These are phyloP conservation scores for Candida freyschussii DNA, from an alignment of 1,139 yeast genomes.

Conservation along the genomic window DNA sequence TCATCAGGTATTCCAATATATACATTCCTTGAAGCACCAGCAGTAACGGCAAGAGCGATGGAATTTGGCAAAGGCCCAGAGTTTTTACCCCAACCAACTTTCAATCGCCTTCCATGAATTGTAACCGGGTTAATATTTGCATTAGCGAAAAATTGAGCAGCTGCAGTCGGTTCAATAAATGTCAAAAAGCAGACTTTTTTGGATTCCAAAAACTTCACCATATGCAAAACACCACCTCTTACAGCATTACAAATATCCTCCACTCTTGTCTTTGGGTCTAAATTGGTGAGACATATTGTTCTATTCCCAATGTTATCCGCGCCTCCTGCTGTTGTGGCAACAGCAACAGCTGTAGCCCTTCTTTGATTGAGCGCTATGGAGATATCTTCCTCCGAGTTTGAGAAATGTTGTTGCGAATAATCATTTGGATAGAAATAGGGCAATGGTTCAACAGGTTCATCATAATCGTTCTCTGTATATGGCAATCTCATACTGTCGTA, in stretches of 20 bases:
- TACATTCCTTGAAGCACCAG: conserved; percentile 79
- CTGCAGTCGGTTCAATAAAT: conserved; percentile 74
- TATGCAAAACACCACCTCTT: conserved; percentile 74
- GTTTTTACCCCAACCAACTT: conserved; percentile 85
- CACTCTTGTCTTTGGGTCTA: conserved; percentile 71
- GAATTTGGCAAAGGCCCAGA: conserved; percentile 74
- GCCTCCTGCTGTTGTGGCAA: conserved; percentile 69
- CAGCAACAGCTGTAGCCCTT: conserved; percentile 67
- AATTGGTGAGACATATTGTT: conserved; percentile 71
- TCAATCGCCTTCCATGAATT: conserved; percentile 68
- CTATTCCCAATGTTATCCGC: conserved; percentile 68
- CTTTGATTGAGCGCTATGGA: conserved; percentile 47
- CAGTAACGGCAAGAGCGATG: conserved; percentile 69
- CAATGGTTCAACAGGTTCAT: conserved; percentile 2
- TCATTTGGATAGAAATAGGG: conserved; percentile 9
- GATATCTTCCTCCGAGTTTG: conserved; percentile 15
- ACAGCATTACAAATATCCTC: conserved; percentile 83
- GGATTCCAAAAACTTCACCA: conserved; percentile 65
- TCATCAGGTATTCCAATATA: conserved; percentile 60
- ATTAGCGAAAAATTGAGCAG: conserved; percentile 79
- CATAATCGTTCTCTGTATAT: conserved; percentile 9
- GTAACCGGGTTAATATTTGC: conserved; percentile 70
- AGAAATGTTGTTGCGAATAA: conserved; percentile 11
- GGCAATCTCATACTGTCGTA: conserved; percentile 5
- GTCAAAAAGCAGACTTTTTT: conserved; percentile 81